phyloP scores from a whole-genome alignment of 192 early-diverging fungal genomes.

The Backusella luteola region DNA sequence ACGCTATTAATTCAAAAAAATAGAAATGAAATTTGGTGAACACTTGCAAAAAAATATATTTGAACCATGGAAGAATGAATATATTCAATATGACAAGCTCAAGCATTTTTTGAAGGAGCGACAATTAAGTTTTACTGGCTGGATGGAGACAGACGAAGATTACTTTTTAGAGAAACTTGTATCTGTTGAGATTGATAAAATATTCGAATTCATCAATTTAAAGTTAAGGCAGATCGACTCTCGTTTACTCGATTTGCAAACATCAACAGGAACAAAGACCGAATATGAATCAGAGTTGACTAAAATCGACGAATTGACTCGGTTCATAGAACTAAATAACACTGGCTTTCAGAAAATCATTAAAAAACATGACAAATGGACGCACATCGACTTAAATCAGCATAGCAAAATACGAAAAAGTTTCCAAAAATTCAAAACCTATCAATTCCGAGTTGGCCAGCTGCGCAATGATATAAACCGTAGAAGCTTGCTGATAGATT shows the following conservation, averaged over 20 bases:
- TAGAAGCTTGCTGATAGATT: neutral
- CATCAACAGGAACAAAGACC: neutral
- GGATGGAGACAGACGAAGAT: slow-evolving; percentile 15
- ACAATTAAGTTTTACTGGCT: slow-evolving; percentile 3
- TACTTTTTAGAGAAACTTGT: slow-evolving; percentile 10
- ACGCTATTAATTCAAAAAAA: neutral
- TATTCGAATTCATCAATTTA: neutral
- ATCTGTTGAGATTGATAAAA: slow-evolving; percentile 10
- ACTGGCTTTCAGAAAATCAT: slow-evolving; percentile 87
- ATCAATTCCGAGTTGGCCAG: neutral
- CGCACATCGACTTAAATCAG: slow-evolving; percentile 68
- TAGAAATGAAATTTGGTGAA: slow-evolving; percentile 22
- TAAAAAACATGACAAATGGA: slow-evolving; percentile 97
- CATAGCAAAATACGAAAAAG: slow-evolving; percentile 35
- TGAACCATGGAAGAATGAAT: slow-evolving; percentile 19
- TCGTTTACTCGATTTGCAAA: neutral
- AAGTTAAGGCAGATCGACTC: neutral
- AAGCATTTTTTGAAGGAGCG: slow-evolving; percentile 20
- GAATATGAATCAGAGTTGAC: neutral
- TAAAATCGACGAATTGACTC: neutral
- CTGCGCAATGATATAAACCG: neutral
- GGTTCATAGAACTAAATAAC: slow-evolving; percentile 71
- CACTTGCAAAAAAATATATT: slow-evolving; percentile 17
- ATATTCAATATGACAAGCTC: slow-evolving; percentile 18
- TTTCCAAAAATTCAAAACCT: slow-evolving; percentile 1